Conservation (phyloP, 306 rosid genomes). For the Casuarina glauca region DNA sequence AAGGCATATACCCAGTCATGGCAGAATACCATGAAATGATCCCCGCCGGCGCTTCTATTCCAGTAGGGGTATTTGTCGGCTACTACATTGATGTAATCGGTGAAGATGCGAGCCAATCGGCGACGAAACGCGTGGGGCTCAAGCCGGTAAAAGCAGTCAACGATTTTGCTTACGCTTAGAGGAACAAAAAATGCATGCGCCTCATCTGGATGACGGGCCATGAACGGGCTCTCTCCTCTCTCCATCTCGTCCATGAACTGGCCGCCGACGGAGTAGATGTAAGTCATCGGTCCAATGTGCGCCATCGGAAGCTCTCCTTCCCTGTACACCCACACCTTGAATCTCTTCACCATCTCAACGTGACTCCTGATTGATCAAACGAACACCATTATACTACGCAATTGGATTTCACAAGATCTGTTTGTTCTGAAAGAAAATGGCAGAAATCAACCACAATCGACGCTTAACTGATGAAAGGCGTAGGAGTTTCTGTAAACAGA, state of each 20-base stretch:
- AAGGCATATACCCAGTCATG: constrained; percentile 64
- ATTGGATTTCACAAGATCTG: background rate
- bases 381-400: background rate
- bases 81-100: constrained; percentile 35
- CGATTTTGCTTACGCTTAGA: constrained; percentile 47
- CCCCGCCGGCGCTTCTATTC: constrained; percentile 68
- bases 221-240: constrained; percentile 36
- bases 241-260: constrained; percentile 69
- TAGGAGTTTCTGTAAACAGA: constrained; percentile 57
- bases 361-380: constrained; percentile 50
- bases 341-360: constrained; percentile 72
- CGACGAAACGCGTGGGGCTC: constrained; percentile 40
- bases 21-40: constrained; percentile 62
- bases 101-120: constrained; percentile 37
- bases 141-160: constrained; percentile 42
- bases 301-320: constrained; percentile 73
- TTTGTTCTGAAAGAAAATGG: background rate
- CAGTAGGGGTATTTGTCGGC: constrained; percentile 43
- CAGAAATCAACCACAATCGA: no score
- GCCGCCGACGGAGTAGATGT: constrained; percentile 68
- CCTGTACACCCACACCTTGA: constrained; percentile 70
- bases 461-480: constrained; percentile 71
- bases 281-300: constrained; percentile 57
- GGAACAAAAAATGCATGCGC: constrained; percentile 70
- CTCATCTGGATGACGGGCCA: constrained; percentile 56